Base-by-base conservation (phyloP, 139 green algal species). In the Spirogloea muscicola region DNA sequence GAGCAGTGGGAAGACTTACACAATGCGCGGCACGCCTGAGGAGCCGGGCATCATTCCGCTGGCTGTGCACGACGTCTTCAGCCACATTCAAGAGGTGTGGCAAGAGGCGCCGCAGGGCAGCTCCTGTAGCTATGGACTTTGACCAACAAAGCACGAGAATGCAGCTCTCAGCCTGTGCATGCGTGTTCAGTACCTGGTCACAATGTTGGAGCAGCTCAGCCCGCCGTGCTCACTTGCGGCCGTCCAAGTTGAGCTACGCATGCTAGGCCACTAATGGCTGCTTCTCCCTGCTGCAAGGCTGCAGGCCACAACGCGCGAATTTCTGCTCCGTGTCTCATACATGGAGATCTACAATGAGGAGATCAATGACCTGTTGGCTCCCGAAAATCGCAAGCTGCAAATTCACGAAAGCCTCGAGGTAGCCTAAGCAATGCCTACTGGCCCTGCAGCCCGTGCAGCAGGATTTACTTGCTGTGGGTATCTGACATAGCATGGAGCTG, bases 41-140 rank as follows among this genome's bases (percentile, higher is more conserved):
- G 85, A 91, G 51, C 83, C 84, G 0, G 94, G 93, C 40, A 88
- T 98, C 62, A 92, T 96, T 16, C 84, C 90, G 0, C 71, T 93
- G 25, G 90, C 92, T 29, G 87, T 96, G 7, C 40, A 57, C 2
- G 88, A 95, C 18, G 81, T 93, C n/a, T 96, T 97, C 68, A 31
- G 80, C 18, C 64, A 18, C 21, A 79, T 77, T 72, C 9, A 60
- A 2, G 34, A 58, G 57, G 75, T 82, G 9, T 29, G 68, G 33
- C 18, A n/a, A n/a, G n/a, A n/a, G n/a, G n/a, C n/a, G n/a, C n/a
- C n/a, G n/a, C n/a, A n/a, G n/a, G n/a, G n/a, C n/a, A n/a, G n/a
- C n/a, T n/a, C n/a, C n/a, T n/a, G n/a, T n/a, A n/a, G n/a, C n/a
- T n/a, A n/a, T n/a, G n/a, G n/a, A n/a, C n/a, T n/a, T n/a, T n/a